A percentile compares a stretch with the other conserved stretches of the same genome.
These are phyloP conservation scores for Iris macrosiphon DNA, from an alignment of 106 monocot species.

Conservation along the genomic window DNA sequence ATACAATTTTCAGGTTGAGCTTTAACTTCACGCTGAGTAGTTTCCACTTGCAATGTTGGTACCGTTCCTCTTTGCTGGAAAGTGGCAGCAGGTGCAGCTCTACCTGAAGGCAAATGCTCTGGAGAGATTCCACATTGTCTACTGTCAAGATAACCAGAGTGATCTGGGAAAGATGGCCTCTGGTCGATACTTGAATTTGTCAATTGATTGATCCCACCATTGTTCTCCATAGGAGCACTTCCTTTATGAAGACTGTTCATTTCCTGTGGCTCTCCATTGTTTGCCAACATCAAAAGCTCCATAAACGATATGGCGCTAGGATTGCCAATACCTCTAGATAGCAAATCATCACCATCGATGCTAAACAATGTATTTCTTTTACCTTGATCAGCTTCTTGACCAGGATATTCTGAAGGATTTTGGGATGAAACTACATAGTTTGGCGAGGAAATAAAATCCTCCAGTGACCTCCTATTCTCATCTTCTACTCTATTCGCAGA, in stretches of 20 bases:
- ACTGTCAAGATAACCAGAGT: background rate
- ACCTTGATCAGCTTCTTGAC: constrained; percentile 11
- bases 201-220: background rate
- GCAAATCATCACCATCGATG: constrained; percentile 13
- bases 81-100: background rate
- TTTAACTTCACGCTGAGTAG: constrained; percentile 2
- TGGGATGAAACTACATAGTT: constrained; percentile 49
- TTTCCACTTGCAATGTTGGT: constrained; percentile 1
- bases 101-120: background rate
- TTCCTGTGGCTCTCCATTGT: background rate
- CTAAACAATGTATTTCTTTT: constrained; percentile 9
- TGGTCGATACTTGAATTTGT: background rate
- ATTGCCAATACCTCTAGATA: constrained; percentile 7
- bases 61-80: constrained; percentile 10
- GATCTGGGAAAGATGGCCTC: background rate
- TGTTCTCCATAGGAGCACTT: constrained; percentile 10
- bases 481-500: constrained; percentile 16
- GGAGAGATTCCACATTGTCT: background rate
- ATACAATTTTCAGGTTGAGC: background rate
- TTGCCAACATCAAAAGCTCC: constrained; percentile 50
- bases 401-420: constrained; percentile 22
- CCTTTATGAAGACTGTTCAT: constrained; percentile 4
- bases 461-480: constrained; percentile 24
- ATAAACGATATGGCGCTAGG: constrained; percentile 35
- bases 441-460: constrained; percentile 43